phyloP scores from a whole-genome alignment of 805 yeast species.

The Millerago galiae region DNA sequence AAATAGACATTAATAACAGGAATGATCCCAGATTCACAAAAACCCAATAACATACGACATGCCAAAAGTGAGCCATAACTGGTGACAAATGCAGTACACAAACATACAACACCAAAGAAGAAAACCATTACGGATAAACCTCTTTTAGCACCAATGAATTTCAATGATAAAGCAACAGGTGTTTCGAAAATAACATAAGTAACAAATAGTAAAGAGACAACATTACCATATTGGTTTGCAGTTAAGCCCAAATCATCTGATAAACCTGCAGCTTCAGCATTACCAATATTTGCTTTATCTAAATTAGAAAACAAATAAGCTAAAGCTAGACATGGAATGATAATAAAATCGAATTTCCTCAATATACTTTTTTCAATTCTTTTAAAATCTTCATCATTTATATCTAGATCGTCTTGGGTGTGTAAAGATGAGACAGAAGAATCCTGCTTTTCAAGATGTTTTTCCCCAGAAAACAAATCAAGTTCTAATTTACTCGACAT shows the following conservation, averaged over 20 bases:
- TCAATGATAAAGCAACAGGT: slow-evolving; percentile 32
- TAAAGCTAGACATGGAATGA: slow-evolving; percentile 37
- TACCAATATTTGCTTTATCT: slow-evolving; percentile 54
- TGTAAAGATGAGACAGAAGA: neutral
- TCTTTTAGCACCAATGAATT: slow-evolving; percentile 32
- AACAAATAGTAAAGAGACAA: slow-evolving; percentile 39
- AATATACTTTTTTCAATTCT: slow-evolving; percentile 29
- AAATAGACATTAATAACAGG: slow-evolving; percentile 43
- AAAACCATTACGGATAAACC: slow-evolving; percentile 27
- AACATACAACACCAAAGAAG: slow-evolving; percentile 34
- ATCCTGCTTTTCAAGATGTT: no score
- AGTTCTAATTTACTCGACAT: no score
- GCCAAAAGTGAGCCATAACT: slow-evolving; percentile 38
- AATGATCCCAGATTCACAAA: slow-evolving; percentile 45
- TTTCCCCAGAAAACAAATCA: no score
- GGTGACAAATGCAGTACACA: slow-evolving; percentile 36
- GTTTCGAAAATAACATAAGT: slow-evolving; percentile 37
- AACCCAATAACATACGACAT: slow-evolving; percentile 43
- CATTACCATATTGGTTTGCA: slow-evolving; percentile 35
- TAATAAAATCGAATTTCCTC: slow-evolving; percentile 35
- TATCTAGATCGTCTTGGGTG: neutral
- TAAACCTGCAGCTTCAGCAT: slow-evolving; percentile 51
- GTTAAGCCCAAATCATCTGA: slow-evolving; percentile 32
- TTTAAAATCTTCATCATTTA: slow-evolving; percentile 9
- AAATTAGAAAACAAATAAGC: slow-evolving; percentile 41